phyloP scores from a whole-genome alignment of 306 rosid genomes.

The Morella rubra region DNA sequence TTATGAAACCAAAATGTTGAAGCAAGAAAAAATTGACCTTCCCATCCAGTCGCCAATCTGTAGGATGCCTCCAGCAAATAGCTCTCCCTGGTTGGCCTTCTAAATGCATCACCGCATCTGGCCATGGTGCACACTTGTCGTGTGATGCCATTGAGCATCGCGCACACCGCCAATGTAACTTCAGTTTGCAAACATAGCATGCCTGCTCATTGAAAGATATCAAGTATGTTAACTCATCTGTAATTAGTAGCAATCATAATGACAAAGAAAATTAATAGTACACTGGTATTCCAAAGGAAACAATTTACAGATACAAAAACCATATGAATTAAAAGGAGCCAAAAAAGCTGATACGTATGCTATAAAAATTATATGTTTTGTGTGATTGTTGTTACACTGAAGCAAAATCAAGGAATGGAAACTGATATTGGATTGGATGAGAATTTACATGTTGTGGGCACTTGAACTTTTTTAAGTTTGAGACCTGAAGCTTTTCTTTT shows the following conservation, averaged over 20 bases:
- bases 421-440: background rate
- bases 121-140: conserved; percentile 84
- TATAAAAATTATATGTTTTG: background rate
- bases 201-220: conserved; percentile 41
- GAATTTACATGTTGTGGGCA: conserved; percentile 80
- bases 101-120: conserved; percentile 52
- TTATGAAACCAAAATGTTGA: conserved; percentile 29
- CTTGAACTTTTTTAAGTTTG: conserved; percentile 64
- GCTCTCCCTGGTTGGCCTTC: conserved; percentile 54
- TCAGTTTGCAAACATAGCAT: conserved; percentile 77
- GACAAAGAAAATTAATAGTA: background rate
- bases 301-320: background rate
- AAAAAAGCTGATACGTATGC: background rate
- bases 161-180: conserved; percentile 57
- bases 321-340: no score
- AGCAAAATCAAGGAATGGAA: conserved; percentile 5
- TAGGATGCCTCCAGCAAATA: conserved; percentile 89
- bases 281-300: conserved; percentile 1
- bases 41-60: conserved; percentile 69
- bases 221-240: background rate
- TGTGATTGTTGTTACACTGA: background rate
- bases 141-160: conserved; percentile 70
- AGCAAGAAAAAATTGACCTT: conserved; percentile 81
- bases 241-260: background rate
- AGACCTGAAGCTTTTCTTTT: conserved; percentile 43